Base-by-base conservation (phyloP, 2,329 filamentous ascomycete species). In the Triangularia verruculosa region DNA sequence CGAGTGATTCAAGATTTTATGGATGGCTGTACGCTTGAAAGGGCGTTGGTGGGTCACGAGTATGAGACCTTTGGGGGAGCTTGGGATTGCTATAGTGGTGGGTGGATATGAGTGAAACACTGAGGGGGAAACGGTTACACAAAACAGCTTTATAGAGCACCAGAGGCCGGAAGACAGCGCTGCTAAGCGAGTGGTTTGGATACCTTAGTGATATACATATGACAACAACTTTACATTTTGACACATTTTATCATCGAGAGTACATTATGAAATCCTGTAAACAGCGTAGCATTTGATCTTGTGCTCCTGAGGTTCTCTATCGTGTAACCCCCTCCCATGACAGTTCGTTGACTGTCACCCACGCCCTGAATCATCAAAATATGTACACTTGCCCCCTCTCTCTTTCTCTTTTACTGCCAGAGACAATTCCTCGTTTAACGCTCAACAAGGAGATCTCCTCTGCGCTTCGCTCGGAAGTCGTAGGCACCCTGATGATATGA, bases 391-490 rank as follows among this genome's bases (percentile, higher is more conserved):
- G n/a, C 63, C 64, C 30, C 60, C 15, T 24, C 47, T 4, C 13
- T 9, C 8, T 32, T 58, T n/a, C n/a, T n/a, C 9, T 28, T 2
- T 28, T 25, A 47, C 25, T 25, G 8, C 24, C 25, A 28, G 4
- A 5, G 15, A 34, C 27, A n/a, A n/a, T 56, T 53, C 28, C 24
- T 39, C 39, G 58, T 72, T 74, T 81, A 98, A 76, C 85, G 94
- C 79, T 98, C 93, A 61, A 82, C 80, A 72, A 96, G 83, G n/a
- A 89, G 83, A 74, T 98, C 94, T 61, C 92, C 93, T 78, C 86
- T 90, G 77, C 91, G 85, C 89, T 98, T 98, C 63, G 88, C 94
- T 71, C 93, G 86, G 71, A 97, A 77, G 57, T 96, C 85, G 77
- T 82, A 96, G 74, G 94, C 92, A 73, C 94, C 95, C 94, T 98